Conservation (phyloP, 176 grass and related monocot genomes). For the Urochloa ruziziensis region DNA sequence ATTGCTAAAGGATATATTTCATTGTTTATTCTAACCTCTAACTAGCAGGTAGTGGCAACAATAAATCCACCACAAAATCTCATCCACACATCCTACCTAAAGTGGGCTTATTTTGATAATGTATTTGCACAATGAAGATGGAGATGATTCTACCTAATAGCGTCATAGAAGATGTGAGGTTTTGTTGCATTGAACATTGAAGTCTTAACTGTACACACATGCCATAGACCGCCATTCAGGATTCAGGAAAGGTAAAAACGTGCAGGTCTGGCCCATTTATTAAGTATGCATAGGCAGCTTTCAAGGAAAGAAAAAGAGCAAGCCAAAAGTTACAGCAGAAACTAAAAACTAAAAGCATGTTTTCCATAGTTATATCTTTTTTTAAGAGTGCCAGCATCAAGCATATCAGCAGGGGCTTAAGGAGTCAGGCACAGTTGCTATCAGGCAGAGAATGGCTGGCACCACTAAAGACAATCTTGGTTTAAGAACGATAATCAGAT, state of each 20-base stretch:
- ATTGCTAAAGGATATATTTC: not conserved
- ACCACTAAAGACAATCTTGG: not conserved
- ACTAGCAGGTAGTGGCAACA: not conserved
- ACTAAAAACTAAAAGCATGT: not conserved
- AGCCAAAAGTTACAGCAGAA: not conserved
- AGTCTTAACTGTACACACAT: not conserved
- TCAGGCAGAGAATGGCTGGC: not conserved
- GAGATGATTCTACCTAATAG: not conserved
- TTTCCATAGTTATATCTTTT: conserved; percentile 5
- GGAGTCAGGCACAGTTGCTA: not conserved
- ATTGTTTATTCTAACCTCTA: not conserved
- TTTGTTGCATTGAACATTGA: not conserved
- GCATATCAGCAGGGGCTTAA: no score
- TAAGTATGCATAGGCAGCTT: not conserved
- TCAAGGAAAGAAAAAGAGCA: not conserved
- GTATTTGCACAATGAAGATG: not conserved
- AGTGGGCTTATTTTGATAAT: no score
- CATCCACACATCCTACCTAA: not conserved
- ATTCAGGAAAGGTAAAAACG: conserved; percentile 20
- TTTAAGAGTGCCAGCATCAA: not conserved
- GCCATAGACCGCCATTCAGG: not conserved
- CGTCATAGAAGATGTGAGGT: not conserved
- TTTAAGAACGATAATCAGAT: not conserved
- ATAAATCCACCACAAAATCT: not conserved
- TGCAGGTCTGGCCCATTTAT: not conserved